Conservation (phyloP, 1,139 yeast species). For the Candida buenavistaensis region DNA sequence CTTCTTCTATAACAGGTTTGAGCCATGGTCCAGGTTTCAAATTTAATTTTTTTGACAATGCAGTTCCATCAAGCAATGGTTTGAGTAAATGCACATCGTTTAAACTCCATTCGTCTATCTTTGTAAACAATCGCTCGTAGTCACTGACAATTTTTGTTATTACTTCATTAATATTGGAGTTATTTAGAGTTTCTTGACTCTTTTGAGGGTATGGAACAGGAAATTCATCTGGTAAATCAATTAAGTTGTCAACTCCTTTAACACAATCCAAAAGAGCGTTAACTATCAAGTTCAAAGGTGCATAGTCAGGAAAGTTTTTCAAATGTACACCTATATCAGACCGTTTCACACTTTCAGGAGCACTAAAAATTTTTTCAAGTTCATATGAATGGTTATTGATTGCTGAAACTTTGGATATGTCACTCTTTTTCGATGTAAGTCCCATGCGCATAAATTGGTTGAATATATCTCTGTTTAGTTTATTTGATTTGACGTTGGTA, state of each 20-base stretch:
- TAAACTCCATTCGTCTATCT: slow-evolving; percentile 31
- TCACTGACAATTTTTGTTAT: slow-evolving; percentile 16
- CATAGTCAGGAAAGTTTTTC: slow-evolving; percentile 52
- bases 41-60: slow-evolving; percentile 48
- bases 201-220: slow-evolving; percentile 12
- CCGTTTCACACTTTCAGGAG: slow-evolving; percentile 36
- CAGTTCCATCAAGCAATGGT: slow-evolving; percentile 70
- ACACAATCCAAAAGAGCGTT: slow-evolving; percentile 31
- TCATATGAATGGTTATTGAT: slow-evolving; percentile 25
- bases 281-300: slow-evolving; percentile 43
- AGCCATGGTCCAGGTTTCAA: slow-evolving; percentile 88
- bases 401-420: slow-evolving; percentile 51
- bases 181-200: slow-evolving; percentile 8
- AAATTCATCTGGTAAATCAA: slow-evolving; percentile 10
- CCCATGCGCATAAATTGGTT: slow-evolving; percentile 59
- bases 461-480: slow-evolving; percentile 10
- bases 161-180: slow-evolving; percentile 5
- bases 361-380: slow-evolving; percentile 19
- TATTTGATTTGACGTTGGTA: slow-evolving; percentile 14
- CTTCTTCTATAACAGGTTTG: slow-evolving; percentile 51
- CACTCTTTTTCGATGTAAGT: slow-evolving; percentile 60
- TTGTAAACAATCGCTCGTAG: slow-evolving; percentile 35
- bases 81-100: slow-evolving; percentile 44
- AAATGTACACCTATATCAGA: slow-evolving; percentile 63
- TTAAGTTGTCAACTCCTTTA: slow-evolving; percentile 5